Evolutionary conservation across 192 early-diverging fungal species (phyloP), one percentile per base, ranked within the genome.

Genomic region (Haplosporangium gracile): DNA sequence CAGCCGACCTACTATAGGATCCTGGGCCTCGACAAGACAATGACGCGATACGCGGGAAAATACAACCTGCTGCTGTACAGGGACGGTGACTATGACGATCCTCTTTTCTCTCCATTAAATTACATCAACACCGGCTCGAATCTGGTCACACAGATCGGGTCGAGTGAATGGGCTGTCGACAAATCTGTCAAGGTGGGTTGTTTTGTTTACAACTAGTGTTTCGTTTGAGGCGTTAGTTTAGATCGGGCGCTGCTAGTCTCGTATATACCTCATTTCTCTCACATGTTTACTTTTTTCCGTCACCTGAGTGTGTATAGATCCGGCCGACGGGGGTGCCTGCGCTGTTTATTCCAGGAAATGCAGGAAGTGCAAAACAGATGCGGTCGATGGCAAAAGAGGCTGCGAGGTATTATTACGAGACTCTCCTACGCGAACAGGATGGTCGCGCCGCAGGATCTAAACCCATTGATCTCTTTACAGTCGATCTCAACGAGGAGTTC

Each of bases 281-380:
- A 40, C 34, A 13, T 1, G 5, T 5, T 29, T 18, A 11, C 16
- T 70, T 24, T 49, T 51, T 51, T 51, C 13, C 22, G 24, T 40
- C 38, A 65, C 60, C 45, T 40, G 49, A 18, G 49, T 51, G 20
- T 45, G 29, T 26, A 13, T 75, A 79, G 71, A 29, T 40, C 18
- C 76, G 91, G 88, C 93, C 94, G 34, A 91, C 85, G 26, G 94
- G 96, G 47, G 91, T 97, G 36, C 98, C 98, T 3, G 93, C 96
- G 0, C 90, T 99, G 18, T 99, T 99, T 90, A 93, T 99, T 47
- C 98, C 97, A 4, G 98, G 98, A 0, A 96, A 99, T 77, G 97
- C 97, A 36, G 98, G 98, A 24, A 97, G 95, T 78, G 95, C 95
- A 77, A 96, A 95, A 80, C 98, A 99, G 89, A 92, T 95, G 13